Evolutionary conservation across 305 asterid species (phyloP).

Genomic region (Solanum aculeatissimum): DNA sequence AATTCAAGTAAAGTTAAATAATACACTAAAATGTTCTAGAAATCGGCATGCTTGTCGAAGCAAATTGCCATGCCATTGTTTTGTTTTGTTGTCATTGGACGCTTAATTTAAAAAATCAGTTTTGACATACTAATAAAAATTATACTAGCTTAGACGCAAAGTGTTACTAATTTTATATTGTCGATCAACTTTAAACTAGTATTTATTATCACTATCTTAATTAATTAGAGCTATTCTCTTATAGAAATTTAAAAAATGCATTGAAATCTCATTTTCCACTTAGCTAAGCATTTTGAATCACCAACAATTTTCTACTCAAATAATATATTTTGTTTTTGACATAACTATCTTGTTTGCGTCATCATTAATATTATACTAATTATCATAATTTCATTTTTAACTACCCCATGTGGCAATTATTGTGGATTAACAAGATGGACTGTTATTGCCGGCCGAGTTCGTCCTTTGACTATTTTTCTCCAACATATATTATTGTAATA

Average conservation of each 20-base stretch:
- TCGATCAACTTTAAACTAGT: background rate
- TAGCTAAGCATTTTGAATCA: background rate
- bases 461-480: background rate
- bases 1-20: too few relatives aligned
- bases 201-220: background rate
- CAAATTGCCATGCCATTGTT: background rate
- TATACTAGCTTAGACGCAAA: background rate
- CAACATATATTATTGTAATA: background rate
- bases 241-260: background rate
- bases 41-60: background rate
- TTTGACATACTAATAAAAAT: background rate
- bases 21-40: background rate
- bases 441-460: background rate
- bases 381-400: background rate
- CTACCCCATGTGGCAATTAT: background rate
- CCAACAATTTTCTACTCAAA: background rate
- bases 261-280: background rate
- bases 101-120: background rate
- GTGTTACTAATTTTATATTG: background rate
- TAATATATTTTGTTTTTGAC: background rate
- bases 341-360: background rate
- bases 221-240: background rate
- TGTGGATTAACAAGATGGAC: background rate
- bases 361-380: background rate
- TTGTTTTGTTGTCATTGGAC: background rate